Base-by-base conservation (phyloP, 2,329 filamentous ascomycete genomes). In the Didymellaceae sp. region DNA sequence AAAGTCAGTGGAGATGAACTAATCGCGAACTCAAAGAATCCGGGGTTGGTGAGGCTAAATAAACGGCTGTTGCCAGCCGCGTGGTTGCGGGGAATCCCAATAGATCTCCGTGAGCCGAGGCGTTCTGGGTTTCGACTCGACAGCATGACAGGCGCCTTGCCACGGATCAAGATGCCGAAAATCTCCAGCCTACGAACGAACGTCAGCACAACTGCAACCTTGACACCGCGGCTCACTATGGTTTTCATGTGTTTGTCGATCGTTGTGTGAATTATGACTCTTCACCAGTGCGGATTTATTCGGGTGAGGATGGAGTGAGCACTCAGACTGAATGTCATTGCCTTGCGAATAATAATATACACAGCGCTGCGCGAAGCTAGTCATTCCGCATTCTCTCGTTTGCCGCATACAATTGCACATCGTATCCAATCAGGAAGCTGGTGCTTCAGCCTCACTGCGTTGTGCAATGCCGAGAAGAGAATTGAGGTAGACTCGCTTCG, bases 21-120 rank as follows among this genome's bases (percentile, higher is more conserved):
- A 42, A 20, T 32, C 35, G 35, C 39, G 18, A 52, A 45, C 24
- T 16, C 10, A 16, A 49, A 41, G 41, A 55, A 49, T 61, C 55
- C 55, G 61, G 63, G 60, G 58, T 54, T 55, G 51, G 53, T 39
- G 48, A 38, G 62, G 54, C 57, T 66, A 67, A 62, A 61, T 66
- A 68, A 25, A 55, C 55, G 55, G 53, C 32, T 45, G 49, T 53
- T 55, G 45, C 33, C 47, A 49, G 41, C 50, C 54, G 41, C 35
- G n/a, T 16, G 32, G 21, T 47, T 47, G 44, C 35, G 44, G 44
- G 35, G 44, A 41, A n/a, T n/a, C n/a, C 21, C 39, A 18, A 22
- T 11, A 17, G 31, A 17, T 17, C 6, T 33, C 14, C 6, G 2
- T n/a, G 55, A 56, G 52, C 62, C 62, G 58, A 63, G 62, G 62